A percentile compares a stretch with the other conserved stretches of the same genome.
Conservation (phyloP, 306 rosid genomes). For the Neltuma alba region DNA sequence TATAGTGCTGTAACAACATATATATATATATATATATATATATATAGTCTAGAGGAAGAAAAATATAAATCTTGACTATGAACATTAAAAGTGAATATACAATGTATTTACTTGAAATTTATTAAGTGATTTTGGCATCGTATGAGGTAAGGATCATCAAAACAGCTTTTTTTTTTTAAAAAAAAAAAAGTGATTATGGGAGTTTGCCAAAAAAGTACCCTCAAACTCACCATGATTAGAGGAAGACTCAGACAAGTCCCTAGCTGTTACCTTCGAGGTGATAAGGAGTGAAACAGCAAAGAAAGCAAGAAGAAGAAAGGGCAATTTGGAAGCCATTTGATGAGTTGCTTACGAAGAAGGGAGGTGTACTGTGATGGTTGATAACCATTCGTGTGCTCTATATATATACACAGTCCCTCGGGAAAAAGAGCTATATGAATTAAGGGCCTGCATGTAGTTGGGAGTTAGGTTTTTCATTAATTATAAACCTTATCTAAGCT, state of each 20-base stretch:
- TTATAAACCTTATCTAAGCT: not conserved
- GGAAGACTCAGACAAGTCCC: slow-evolving; percentile 36
- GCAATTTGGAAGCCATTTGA: slow-evolving; percentile 46
- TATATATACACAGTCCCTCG: not conserved
- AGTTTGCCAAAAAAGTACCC: no score
- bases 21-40: no score
- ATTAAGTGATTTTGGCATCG: no score
- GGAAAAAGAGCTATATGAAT: not conserved
- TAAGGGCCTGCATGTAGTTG: not conserved
- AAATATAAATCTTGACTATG: no score
- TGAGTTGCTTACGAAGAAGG: not conserved
- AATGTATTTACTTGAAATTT: no score
- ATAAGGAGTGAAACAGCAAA: slow-evolving; percentile 40
- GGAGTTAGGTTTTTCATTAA: not conserved
- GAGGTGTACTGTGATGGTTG: not conserved
- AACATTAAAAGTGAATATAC: no score
- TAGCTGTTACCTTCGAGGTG: slow-evolving; percentile 40
- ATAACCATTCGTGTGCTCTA: not conserved
- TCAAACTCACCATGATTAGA: slow-evolving; percentile 26
- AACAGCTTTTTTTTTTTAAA: no score
- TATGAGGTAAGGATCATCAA: no score
- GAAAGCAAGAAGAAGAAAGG: slow-evolving; percentile 39
- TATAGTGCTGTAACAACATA: no score
- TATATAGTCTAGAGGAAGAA: no score
- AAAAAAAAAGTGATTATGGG: no score